These are phyloP conservation scores for Cyamopsis tetragonoloba DNA, from an alignment of 306 rosid genomes.

Conservation along the genomic window DNA sequence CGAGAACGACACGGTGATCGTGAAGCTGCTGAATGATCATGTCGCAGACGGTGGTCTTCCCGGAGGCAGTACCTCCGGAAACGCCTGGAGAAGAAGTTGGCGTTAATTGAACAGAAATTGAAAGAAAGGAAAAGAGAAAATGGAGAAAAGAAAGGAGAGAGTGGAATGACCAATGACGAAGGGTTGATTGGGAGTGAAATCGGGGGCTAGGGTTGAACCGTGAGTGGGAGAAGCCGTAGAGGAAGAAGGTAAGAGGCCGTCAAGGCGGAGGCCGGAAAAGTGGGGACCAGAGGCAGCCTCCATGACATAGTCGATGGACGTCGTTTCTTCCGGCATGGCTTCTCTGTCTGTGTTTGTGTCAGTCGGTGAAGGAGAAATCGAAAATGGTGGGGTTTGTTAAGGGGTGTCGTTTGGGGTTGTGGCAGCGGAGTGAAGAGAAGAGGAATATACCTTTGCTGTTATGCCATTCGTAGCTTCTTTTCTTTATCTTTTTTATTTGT, in stretches of 20 bases:
- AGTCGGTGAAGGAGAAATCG: no score
- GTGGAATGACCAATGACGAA: slow-evolving; percentile 66
- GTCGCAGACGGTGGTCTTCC: slow-evolving; percentile 96
- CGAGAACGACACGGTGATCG: slow-evolving; percentile 92
- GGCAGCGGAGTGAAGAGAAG: no score
- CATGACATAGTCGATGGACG: slow-evolving; percentile 78
- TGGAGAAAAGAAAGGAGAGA: background rate
- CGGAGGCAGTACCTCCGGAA: slow-evolving; percentile 99
- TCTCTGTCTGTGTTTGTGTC: background rate
- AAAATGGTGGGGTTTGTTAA: no score
- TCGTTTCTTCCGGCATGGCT: slow-evolving; percentile 67
- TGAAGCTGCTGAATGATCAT: slow-evolving; percentile 99
- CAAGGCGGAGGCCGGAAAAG: slow-evolving; percentile 82
- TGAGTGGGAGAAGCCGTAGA: slow-evolving; percentile 38
- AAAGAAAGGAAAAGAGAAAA: background rate
- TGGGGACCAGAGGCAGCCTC: slow-evolving; percentile 95
- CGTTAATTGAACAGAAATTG: background rate
- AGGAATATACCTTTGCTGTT: no score
- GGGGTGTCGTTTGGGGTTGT: background rate
- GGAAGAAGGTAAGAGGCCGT: slow-evolving; percentile 52
- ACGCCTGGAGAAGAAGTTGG: slow-evolving; percentile 61
- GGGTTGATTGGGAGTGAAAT: slow-evolving; percentile 59
- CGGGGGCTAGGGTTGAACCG: slow-evolving; percentile 35
- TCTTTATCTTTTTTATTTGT: no score
- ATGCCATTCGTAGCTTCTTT: no score